Percentiles rank a stretch among this genome's conserved stretches.
phyloP scores from a whole-genome alignment of 2,329 filamentous ascomycete species.

The Colletotrichum chrysophilum region DNA sequence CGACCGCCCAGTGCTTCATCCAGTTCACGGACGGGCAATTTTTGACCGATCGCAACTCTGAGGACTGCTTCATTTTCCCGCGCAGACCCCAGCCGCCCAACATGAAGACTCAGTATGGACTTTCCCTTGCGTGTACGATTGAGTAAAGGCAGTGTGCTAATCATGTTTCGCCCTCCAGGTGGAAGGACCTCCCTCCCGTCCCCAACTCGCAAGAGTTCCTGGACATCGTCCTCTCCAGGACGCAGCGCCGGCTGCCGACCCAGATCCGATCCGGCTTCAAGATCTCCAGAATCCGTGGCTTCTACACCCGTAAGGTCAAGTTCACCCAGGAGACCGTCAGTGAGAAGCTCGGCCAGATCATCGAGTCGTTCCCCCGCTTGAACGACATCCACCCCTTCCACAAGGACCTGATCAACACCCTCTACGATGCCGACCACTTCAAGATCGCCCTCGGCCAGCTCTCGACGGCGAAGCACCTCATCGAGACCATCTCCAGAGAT shows the following conservation, averaged over 20 bases:
- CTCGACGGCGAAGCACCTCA: constrained; percentile 93
- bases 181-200: constrained; percentile 84
- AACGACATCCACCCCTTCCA: constrained; percentile 95
- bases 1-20: not conserved
- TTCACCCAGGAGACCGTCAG: constrained; percentile 96
- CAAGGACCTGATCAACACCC: constrained; percentile 88
- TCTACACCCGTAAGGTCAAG: constrained; percentile 80
- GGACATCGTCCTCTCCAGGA: constrained; percentile 94
- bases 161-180: constrained; percentile 31
- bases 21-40: constrained; percentile 6
- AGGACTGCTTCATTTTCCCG: constrained; percentile 15
- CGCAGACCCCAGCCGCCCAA: constrained; percentile 16
- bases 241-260: constrained; percentile 89
- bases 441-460: constrained; percentile 95
- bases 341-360: constrained; percentile 89
- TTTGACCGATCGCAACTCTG: constrained; percentile 20
- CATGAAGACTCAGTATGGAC: constrained; percentile 24
- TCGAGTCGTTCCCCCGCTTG: constrained; percentile 91
- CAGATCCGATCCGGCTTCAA: constrained; percentile 96
- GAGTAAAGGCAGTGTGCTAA: not conserved
- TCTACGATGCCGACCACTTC: constrained; percentile 99
- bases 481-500: constrained; percentile 94
- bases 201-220: constrained; percentile 95
- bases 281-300: constrained; percentile 73
- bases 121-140: not conserved